phyloP scores from a whole-genome alignment of 805 yeast genomes.

The Spathaspora boniae region DNA sequence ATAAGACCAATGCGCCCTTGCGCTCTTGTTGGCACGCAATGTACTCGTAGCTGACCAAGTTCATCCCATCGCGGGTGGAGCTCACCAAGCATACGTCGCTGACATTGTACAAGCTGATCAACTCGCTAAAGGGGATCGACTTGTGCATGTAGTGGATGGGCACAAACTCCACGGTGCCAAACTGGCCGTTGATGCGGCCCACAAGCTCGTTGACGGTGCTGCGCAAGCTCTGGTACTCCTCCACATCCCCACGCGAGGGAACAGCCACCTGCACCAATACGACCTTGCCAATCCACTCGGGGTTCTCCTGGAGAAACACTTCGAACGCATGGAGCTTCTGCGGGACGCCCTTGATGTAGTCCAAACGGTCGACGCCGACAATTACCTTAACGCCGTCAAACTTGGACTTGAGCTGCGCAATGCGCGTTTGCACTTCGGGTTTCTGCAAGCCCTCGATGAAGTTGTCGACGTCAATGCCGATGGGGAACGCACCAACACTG shows the following conservation, averaged over 20 bases:
- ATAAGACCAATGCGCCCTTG: slow-evolving; percentile 81
- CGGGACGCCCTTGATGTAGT: slow-evolving; percentile 97
- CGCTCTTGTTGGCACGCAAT: slow-evolving; percentile 89
- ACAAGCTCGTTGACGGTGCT: slow-evolving; percentile 95
- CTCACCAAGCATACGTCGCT: slow-evolving; percentile 91
- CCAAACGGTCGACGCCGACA: slow-evolving; percentile 95
- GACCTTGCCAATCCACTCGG: slow-evolving; percentile 98
- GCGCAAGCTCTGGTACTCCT: slow-evolving; percentile 90
- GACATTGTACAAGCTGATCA: slow-evolving; percentile 79
- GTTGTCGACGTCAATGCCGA: slow-evolving; percentile 94
- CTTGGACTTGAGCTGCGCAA: slow-evolving; percentile 52
- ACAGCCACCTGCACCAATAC: slow-evolving; percentile 95
- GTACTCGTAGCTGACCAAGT: slow-evolving; percentile 91
- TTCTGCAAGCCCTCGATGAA: slow-evolving; percentile 75
- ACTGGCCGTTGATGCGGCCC: slow-evolving; percentile 93
- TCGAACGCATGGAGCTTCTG: slow-evolving; percentile 96
- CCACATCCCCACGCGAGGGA: slow-evolving; percentile 96
- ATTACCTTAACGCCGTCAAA: slow-evolving; percentile 82
- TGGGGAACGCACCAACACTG: slow-evolving; percentile 95
- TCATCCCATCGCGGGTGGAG: slow-evolving; percentile 98
- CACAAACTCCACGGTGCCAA: slow-evolving; percentile 95
- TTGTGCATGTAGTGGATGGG: slow-evolving; percentile 97
- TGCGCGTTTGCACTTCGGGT: slow-evolving; percentile 60
- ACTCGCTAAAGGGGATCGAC: slow-evolving; percentile 84
- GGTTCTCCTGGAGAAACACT: slow-evolving; percentile 85